A percentile compares a stretch with the other conserved stretches of the same genome.
Evolutionary conservation across 495 filamentous ascomycete species (phyloP).

Genomic region (Hypoxylon subgilvum): DNA sequence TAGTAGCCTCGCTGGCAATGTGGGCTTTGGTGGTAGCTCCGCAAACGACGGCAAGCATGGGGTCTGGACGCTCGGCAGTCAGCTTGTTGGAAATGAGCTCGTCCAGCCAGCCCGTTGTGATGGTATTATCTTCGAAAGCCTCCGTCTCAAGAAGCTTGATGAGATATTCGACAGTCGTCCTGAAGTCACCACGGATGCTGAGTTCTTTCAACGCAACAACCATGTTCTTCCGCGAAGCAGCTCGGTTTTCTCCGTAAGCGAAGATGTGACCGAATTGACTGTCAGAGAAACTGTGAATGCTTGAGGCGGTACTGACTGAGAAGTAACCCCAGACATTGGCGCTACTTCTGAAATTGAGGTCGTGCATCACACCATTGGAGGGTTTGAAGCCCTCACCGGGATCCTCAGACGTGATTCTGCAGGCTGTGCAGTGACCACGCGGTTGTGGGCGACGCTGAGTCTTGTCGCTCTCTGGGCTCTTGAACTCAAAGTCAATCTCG

Average conservation of each 20-base stretch:
- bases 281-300: constrained; percentile 99
- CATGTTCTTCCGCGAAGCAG: constrained; percentile 98
- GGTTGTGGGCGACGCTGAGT: constrained; percentile 88
- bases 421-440: constrained; percentile 96
- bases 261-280: constrained; percentile 99
- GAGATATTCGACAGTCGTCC: constrained; percentile 97
- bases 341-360: constrained; percentile 97
- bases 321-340: constrained; percentile 99
- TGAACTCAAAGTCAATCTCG: constrained; percentile 96
- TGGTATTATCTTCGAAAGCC: constrained; percentile 98
- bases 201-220: constrained; percentile 97
- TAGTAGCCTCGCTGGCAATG: constrained; percentile 83
- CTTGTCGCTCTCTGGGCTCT: constrained; percentile 78
- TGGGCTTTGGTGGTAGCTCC: constrained; percentile 96
- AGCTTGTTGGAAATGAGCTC: constrained; percentile 98
- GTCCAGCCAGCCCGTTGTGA: constrained; percentile 98
- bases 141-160: constrained; percentile 99
- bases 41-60: constrained; percentile 86
- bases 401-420: constrained; percentile 99
- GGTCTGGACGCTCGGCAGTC: constrained; percentile 93
- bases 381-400: constrained; percentile 99
- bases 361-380: constrained; percentile 97
- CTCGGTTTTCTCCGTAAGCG: constrained; percentile 95
- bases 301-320: constrained; percentile 93
- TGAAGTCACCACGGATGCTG: constrained; percentile 98